phyloP scores from a whole-genome alignment of 129 eudicot species.

The Flaveria ramosissima region DNA sequence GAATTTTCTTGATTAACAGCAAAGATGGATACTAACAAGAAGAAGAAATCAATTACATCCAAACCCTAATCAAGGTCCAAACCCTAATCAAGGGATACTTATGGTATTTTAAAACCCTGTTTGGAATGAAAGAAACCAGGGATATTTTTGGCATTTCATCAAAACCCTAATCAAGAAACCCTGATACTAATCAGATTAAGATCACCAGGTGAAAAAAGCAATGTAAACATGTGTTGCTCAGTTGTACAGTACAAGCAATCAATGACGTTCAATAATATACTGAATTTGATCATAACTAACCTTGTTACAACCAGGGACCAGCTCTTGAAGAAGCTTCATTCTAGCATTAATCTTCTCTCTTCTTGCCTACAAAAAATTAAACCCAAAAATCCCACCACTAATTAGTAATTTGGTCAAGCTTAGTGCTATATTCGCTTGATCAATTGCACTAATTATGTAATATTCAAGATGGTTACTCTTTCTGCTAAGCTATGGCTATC shows the following conservation, averaged over 20 bases:
- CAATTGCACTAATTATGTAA: conserved; percentile 11
- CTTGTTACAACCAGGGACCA: conserved; percentile 99
- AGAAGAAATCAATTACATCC: neutral
- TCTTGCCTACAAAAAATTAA: conserved; percentile 60
- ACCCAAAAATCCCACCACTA: conserved; percentile 1
- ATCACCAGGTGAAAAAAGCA: neutral
- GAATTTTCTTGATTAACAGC: neutral
- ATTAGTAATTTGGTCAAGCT: neutral
- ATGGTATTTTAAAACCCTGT: no score
- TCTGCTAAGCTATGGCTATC: conserved; percentile 99
- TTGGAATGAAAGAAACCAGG: no score
- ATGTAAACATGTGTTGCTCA: conserved; percentile 18
- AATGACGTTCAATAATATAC: neutral
- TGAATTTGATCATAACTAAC: conserved; percentile 36
- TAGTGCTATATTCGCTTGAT: conserved; percentile 17
- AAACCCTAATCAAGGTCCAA: neutral
- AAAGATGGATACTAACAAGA: neutral
- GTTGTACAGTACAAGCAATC: conserved; percentile 21
- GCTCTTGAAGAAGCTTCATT: conserved; percentile 94
- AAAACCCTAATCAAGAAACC: neutral
- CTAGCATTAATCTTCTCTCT: conserved; percentile 97
- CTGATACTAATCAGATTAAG: neutral
- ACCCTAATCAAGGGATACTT: neutral
- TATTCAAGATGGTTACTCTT: conserved; percentile 50
- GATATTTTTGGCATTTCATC: no score